Conservation (phyloP, 495 filamentous ascomycete species). For the Parmelia sp. region DNA sequence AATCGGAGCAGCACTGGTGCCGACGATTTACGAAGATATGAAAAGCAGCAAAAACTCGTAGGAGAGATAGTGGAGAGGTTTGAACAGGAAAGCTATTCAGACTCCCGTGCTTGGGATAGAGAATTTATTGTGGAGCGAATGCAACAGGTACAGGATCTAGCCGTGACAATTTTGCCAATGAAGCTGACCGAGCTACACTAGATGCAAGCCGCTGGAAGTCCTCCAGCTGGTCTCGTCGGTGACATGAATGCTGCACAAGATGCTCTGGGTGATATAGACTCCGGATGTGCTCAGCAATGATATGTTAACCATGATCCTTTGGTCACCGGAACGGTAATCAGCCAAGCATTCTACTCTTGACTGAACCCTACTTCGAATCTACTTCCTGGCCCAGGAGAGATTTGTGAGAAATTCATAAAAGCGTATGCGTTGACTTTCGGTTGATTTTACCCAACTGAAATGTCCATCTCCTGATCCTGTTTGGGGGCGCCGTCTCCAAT, state of each 20-base stretch:
- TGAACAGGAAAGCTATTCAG: slow-evolving; percentile 68
- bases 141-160: slow-evolving; percentile 67
- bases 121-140: slow-evolving; percentile 94
- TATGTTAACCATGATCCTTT: background rate
- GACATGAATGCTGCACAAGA: slow-evolving; percentile 77
- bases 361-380: background rate
- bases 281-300: slow-evolving; percentile 68
- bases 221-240: slow-evolving; percentile 81
- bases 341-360: background rate
- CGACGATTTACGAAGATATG: slow-evolving; percentile 72
- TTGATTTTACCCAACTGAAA: slow-evolving; percentile 2
- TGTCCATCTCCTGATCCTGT: slow-evolving; percentile 20
- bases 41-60: slow-evolving; percentile 76
- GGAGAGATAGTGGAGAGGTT: slow-evolving; percentile 83
- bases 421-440: background rate
- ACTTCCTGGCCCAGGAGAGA: too few species aligned
- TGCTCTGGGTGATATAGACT: slow-evolving; percentile 60
- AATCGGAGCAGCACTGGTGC: slow-evolving; percentile 58
- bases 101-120: slow-evolving; percentile 72
- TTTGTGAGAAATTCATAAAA: background rate
- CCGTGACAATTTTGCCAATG: background rate
- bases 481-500: background rate
- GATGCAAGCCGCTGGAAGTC: slow-evolving; percentile 95
- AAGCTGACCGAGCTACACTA: slow-evolving; percentile 23
- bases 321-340: background rate